phyloP scores from a whole-genome alignment of 2,329 filamentous ascomycete genomes.

The Pseudogymnoascus sp. region DNA sequence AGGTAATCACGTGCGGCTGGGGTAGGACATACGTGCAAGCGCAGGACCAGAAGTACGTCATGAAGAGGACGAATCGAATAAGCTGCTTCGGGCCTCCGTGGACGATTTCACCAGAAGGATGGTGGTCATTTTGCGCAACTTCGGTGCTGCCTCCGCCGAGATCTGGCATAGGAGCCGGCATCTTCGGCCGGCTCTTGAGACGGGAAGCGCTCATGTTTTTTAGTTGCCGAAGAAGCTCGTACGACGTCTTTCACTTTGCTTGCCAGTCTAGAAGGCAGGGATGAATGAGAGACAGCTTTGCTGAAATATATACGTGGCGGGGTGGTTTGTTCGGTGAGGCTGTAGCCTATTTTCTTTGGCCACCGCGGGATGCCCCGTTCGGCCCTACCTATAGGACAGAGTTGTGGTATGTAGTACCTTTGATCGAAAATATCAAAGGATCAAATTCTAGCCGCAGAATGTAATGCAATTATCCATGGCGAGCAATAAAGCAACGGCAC shows the following conservation, averaged over 20 bases:
- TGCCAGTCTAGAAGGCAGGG: background rate
- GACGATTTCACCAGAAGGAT: constrained; percentile 30
- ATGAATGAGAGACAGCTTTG: background rate
- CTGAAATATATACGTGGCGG: background rate
- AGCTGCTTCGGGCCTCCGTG: constrained; percentile 25
- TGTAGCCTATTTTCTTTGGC: constrained; percentile 1
- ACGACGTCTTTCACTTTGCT: background rate
- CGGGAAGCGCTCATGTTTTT: background rate
- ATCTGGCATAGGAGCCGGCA: constrained; percentile 12
- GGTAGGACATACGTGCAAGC: constrained; percentile 26
- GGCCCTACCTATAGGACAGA: background rate
- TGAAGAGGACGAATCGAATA: constrained; percentile 23
- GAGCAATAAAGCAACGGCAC: background rate
- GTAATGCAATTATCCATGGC: background rate
- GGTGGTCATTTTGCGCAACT: constrained; percentile 19
- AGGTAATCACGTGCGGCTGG: background rate
- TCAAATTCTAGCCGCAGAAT: background rate
- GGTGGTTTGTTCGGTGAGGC: background rate
- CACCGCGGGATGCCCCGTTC: background rate
- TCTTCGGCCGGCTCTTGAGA: constrained; percentile 11
- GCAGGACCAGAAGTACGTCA: constrained; percentile 25
- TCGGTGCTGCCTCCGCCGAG: constrained; percentile 14
- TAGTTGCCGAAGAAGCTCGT: background rate
- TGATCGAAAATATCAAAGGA: background rate
- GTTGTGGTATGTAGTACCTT: background rate